Evolutionary conservation across 106 monocot genomes (phyloP).

Genomic region (Dactylorhiza incarnata): DNA sequence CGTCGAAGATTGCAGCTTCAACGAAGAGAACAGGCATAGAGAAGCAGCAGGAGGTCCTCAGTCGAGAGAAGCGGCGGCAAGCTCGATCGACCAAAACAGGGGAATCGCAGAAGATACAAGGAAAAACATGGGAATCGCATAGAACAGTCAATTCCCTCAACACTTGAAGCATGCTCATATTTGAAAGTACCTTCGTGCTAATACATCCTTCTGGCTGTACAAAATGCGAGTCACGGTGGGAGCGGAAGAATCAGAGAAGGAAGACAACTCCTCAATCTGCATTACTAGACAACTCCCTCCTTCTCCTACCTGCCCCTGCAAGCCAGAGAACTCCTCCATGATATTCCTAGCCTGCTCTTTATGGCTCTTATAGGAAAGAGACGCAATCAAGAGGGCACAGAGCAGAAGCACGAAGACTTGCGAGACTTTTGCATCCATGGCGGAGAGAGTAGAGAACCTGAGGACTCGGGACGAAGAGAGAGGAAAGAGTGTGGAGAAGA

Average conservation of each 20-base stretch:
- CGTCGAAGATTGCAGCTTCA: too few relatives aligned
- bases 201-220: slow-evolving; percentile 20
- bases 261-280: slow-evolving; percentile 19
- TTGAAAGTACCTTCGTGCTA: slow-evolving; percentile 13
- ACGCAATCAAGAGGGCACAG: not conserved
- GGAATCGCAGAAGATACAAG: too few relatives aligned
- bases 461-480: too few relatives aligned
- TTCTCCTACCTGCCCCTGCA: slow-evolving; percentile 13
- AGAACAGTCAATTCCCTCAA: too few relatives aligned
- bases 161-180: not conserved
- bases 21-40: too few relatives aligned
- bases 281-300: not conserved
- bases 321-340: slow-evolving; percentile 20
- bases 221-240: slow-evolving; percentile 20
- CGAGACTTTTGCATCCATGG: not conserved
- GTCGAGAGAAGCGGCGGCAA: too few relatives aligned
- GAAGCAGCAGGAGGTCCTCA: too few relatives aligned
- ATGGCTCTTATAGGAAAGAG: not conserved
- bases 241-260: slow-evolving; percentile 14
- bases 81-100: too few relatives aligned
- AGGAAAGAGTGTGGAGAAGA: too few relatives aligned
- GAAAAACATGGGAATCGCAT: too few relatives aligned
- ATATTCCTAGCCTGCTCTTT: not conserved
- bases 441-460: too few relatives aligned
- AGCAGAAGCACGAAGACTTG: not conserved